Base-by-base conservation (phyloP, 495 filamentous ascomycete genomes). In the Niebla homalea region DNA sequence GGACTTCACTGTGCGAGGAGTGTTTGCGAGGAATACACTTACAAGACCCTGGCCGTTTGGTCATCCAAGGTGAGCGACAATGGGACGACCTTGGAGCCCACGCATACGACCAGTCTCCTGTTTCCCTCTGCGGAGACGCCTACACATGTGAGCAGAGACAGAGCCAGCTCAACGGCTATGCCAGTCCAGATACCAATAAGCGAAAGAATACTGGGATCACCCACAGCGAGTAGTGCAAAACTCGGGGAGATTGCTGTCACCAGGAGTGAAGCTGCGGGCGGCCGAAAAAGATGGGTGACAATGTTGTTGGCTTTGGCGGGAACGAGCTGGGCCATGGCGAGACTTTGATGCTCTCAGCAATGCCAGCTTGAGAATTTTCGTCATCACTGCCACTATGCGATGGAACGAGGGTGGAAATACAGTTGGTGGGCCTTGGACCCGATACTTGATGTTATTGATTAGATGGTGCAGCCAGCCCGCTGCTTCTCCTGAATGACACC, bases 401-500 rank as follows among this genome's bases (percentile, higher is more conserved):
- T 8, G 11, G n/a, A 22, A 22, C 5, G 5, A 41, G 3, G 39
- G 10, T 22, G 39, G 21, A 22, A 19, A 2, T 41, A 41, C 10
- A 22, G 39, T n/a, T 41, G 4, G 18, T 15, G 39, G 21, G n/a
- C 39, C 39, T 15, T 41, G 39, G n/a, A 1, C 11, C 39, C 1
- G 8, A 18, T 22, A 11, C 14, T 19, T 19, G 23, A 16, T 22
- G 23, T 21, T 16, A 16, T 45, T 45, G 43, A 21, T 45, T 26
- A 22, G 16, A n/a, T 55, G 36, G 60, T 40, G 60, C 50, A 45
- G 53, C 59, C 26, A 45, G 43, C 6, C 41, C 58, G 47, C 57
- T 63, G 20, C 85, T 85, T 71, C 96, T 97, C 59, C 93, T 87
- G 64, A 88, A 99, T 35, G 87, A 93, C 37, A 99, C 89, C 72